Evolutionary conservation across 2,329 filamentous ascomycete genomes (phyloP), one percentile per base, ranked within the genome.

Genomic region (Thelonectria discophora): DNA sequence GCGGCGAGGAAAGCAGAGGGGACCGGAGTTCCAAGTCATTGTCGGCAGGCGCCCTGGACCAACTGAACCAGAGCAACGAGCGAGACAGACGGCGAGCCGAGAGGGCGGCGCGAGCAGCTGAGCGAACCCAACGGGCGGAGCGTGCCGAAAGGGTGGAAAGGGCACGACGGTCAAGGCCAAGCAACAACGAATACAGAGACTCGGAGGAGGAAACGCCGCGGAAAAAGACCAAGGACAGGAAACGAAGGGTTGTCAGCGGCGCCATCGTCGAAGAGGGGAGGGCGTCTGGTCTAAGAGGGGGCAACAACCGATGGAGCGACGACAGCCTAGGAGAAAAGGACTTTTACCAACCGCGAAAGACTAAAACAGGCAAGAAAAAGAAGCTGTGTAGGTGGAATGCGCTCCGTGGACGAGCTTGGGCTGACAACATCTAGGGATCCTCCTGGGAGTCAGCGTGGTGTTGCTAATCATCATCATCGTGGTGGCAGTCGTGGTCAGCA

Each of bases 261-360:
- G 88, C 88, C 0, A 77, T 90, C 17, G 79, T 90, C 67, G 90
- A 92, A 71, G 90, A 92, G 73, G 90, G 89, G 0, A 76, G 79
- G n/a, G 76, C 76, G 7, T 75, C 76, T 6, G 75, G 73, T 2
- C 55, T 84, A 6, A 75, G 82, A 62, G 82, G 83, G 5, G 82
- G 82, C 3, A 58, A 17, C 3, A 79, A 78, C 18, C 73, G 71
- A 13, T 75, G 75, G 67, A 77, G 75, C 52, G 73, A 75, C 2
- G 72, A 84, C 70, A 80, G 83, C 70, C 74, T 79, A 71, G 77
- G 83, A 70, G 82, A 85, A 75, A 78, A 84, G 75, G 76, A 83
- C 72, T 76, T 72, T 60, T 79, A 83, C 43, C 79, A 81, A 50
- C 75, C 73, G 50, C 74, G 77, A 66, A 75, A 71, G 55, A 79